These are phyloP conservation scores for Zymoseptoria pseudotritici DNA, from an alignment of 2,329 filamentous ascomycete genomes.

Conservation along the genomic window DNA sequence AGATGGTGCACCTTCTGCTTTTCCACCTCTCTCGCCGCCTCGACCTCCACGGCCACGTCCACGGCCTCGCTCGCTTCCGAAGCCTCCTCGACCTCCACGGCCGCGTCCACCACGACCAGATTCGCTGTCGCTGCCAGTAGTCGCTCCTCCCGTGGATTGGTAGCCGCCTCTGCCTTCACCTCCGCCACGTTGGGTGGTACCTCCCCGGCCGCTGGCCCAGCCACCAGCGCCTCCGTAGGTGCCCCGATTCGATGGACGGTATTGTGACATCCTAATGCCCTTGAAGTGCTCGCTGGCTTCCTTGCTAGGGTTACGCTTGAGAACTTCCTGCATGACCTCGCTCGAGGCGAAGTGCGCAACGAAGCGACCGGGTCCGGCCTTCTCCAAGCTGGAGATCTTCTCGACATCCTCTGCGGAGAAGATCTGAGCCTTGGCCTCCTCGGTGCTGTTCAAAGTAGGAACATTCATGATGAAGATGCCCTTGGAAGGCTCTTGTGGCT, in stretches of 20 bases:
- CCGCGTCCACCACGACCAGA: slow-evolving; percentile 54
- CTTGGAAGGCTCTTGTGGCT: slow-evolving; percentile 48
- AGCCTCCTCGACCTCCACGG: slow-evolving; percentile 35
- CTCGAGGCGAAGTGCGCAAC: slow-evolving; percentile 75
- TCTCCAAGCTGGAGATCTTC: slow-evolving; percentile 64
- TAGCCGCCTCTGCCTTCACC: slow-evolving; percentile 26
- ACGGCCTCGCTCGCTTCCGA: slow-evolving; percentile 50
- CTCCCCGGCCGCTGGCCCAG: slow-evolving; percentile 60
- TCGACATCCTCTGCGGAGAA: slow-evolving; percentile 75
- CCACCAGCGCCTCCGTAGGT: slow-evolving; percentile 45
- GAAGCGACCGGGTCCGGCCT: slow-evolving; percentile 72
- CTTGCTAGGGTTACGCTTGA: slow-evolving; percentile 69
- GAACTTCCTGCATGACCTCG: slow-evolving; percentile 73
- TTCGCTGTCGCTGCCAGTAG: slow-evolving; percentile 58
- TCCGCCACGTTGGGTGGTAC: slow-evolving; percentile 54
- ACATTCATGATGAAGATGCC: slow-evolving; percentile 72
- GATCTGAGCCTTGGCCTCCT: slow-evolving; percentile 66
- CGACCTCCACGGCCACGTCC: slow-evolving; percentile 41
- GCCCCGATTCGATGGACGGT: slow-evolving; percentile 54
- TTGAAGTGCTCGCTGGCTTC: slow-evolving; percentile 55
- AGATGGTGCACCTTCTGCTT: slow-evolving; percentile 15
- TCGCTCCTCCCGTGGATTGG: slow-evolving; percentile 28
- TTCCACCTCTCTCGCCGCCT: slow-evolving; percentile 27
- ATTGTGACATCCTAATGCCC: slow-evolving; percentile 37
- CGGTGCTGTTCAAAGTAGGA: slow-evolving; percentile 53